phyloP scores from a whole-genome alignment of 208 protist genomes.

The Leishmania mexicana region DNA sequence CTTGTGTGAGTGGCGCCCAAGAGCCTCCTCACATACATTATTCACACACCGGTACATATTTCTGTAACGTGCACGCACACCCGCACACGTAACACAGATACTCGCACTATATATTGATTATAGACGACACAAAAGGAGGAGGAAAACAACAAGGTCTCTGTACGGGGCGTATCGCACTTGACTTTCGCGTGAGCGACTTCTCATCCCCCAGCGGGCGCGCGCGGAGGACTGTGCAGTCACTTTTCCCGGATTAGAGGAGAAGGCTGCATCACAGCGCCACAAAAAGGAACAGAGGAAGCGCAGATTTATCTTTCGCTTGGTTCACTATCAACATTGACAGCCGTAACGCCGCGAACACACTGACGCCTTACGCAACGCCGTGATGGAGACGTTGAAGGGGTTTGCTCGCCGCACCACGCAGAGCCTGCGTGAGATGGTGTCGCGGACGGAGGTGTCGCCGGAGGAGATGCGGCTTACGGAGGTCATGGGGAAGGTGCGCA shows the following conservation, averaged over 20 bases:
- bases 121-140: neutral
- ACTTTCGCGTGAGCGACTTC: neutral
- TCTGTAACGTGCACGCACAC: neutral
- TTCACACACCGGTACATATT: neutral
- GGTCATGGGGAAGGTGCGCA: constrained; percentile 45
- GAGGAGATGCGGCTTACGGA: constrained; percentile 50
- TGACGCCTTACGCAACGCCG: constrained; percentile 1
- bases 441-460: constrained; percentile 31
- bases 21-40: constrained; percentile 1
- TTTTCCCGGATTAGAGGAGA: neutral
- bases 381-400: constrained; percentile 74
- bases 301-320: neutral
- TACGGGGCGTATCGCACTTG: neutral
- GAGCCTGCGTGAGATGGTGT: constrained; percentile 71
- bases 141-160: too few species aligned
- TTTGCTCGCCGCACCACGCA: constrained; percentile 81
- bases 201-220: neutral
- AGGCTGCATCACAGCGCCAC: neutral
- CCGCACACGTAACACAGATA: neutral
- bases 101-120: neutral
- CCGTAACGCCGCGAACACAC: neutral
- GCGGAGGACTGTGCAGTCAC: neutral
- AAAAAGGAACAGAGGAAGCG: neutral
- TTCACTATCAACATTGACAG: neutral
- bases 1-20: neutral